These are phyloP conservation scores for Domatiomyces catenatus DNA, from an alignment of 2,329 filamentous ascomycete genomes.

Conservation along the genomic window DNA sequence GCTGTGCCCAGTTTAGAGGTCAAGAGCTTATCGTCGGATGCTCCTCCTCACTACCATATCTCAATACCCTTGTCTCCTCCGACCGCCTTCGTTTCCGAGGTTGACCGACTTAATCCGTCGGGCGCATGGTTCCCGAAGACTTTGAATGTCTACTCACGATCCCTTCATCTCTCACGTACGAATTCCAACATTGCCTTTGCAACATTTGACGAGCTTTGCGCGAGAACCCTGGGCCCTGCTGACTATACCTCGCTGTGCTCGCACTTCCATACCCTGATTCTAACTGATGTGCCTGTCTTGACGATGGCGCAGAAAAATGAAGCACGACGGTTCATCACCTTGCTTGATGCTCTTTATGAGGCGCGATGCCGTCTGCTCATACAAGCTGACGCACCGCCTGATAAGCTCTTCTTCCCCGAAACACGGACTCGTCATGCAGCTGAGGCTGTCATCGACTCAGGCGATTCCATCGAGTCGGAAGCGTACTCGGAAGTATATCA, in stretches of 20 bases:
- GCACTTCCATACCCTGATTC: slow-evolving; percentile 61
- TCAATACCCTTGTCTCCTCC: neutral
- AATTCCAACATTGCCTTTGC: slow-evolving; percentile 34
- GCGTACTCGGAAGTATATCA: slow-evolving; percentile 62
- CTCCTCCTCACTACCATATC: slow-evolving; percentile 16
- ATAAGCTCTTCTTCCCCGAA: slow-evolving; percentile 65
- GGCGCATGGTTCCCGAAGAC: slow-evolving; percentile 10
- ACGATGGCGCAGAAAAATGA: slow-evolving; percentile 60
- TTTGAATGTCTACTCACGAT: slow-evolving; percentile 26
- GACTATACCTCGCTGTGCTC: slow-evolving; percentile 74
- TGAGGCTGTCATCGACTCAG: slow-evolving; percentile 15
- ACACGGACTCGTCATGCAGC: slow-evolving; percentile 15
- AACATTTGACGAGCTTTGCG: slow-evolving; percentile 54
- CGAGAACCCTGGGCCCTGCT: slow-evolving; percentile 52
- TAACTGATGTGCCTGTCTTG: slow-evolving; percentile 54
- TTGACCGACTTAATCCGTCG: slow-evolving; percentile 10
- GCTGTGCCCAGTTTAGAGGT: neutral
- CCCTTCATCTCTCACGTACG: slow-evolving; percentile 31
- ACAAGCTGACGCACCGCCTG: slow-evolving; percentile 50
- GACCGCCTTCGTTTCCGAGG: slow-evolving; percentile 3
- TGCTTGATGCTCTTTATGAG: slow-evolving; percentile 69
- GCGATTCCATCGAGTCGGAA: slow-evolving; percentile 47
- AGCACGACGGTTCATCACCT: slow-evolving; percentile 62
- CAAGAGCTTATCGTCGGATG: slow-evolving; percentile 7
- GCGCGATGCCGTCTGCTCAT: slow-evolving; percentile 63